Evolutionary conservation across 495 filamentous ascomycete species (phyloP).

Genomic region (Cladorrhinum samala): DNA sequence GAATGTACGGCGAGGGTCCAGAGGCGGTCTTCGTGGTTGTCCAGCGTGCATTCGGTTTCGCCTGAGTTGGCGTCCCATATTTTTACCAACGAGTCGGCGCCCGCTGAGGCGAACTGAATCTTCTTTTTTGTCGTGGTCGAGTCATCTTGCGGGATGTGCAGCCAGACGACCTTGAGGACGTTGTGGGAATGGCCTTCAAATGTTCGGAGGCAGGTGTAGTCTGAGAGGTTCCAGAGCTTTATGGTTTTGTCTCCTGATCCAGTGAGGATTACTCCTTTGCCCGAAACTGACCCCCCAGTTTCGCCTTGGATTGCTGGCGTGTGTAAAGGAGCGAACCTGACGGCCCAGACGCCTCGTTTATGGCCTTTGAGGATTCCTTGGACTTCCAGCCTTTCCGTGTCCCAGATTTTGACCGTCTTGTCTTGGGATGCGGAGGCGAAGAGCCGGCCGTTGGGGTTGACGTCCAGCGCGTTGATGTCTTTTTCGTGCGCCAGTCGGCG

Average conservation of each 20-base stretch:
- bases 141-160: slow-evolving; percentile 52
- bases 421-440: slow-evolving; percentile 97
- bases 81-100: slow-evolving; percentile 94
- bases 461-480: slow-evolving; percentile 92
- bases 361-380: slow-evolving; percentile 88
- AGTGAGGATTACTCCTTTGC: slow-evolving; percentile 73
- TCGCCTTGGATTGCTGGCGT: slow-evolving; percentile 66
- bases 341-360: slow-evolving; percentile 89
- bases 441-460: slow-evolving; percentile 58
- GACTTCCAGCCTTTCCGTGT: slow-evolving; percentile 76
- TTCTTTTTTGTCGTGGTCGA: slow-evolving; percentile 44
- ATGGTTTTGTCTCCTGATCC: slow-evolving; percentile 93
- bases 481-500: slow-evolving; percentile 96
- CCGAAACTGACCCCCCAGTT: slow-evolving; percentile 51
- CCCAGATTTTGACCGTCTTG: slow-evolving; percentile 94
- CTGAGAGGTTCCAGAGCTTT: slow-evolving; percentile 88
- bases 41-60: slow-evolving; percentile 81
- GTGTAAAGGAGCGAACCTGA: slow-evolving; percentile 74
- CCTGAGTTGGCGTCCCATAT: slow-evolving; percentile 78
- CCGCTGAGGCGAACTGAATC: slow-evolving; percentile 74
- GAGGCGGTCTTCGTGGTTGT: slow-evolving; percentile 93
- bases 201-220: slow-evolving; percentile 88
- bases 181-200: slow-evolving; percentile 96
- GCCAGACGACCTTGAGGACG: slow-evolving; percentile 88
- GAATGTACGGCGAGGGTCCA: slow-evolving; percentile 79